Evolutionary conservation across 495 filamentous ascomycete genomes (phyloP).

Genomic region (Parmelia sp.): DNA sequence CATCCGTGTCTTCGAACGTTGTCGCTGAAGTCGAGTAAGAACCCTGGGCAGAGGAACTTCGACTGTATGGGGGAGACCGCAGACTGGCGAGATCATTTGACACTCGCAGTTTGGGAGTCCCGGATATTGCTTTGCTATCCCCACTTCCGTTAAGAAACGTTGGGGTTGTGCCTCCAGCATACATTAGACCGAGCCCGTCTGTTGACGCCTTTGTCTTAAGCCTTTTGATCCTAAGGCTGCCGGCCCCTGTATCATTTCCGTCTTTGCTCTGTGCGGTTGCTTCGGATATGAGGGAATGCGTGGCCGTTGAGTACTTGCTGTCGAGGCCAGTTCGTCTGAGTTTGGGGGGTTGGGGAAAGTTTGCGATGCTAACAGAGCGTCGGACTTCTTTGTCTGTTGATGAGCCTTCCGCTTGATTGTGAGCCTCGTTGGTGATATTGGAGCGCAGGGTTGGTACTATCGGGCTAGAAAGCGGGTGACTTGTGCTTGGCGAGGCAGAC

Average conservation of each 20-base stretch:
- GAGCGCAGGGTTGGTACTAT: conserved; percentile 38
- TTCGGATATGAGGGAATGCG: conserved; percentile 22
- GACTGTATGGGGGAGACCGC: conserved; percentile 75
- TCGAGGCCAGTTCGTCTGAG: conserved; percentile 35
- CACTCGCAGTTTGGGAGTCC: conserved; percentile 48
- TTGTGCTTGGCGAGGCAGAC: conserved; percentile 45
- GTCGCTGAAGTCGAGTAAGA: conserved; percentile 89
- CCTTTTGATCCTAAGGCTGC: conserved; percentile 35
- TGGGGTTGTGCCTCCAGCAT: conserved; percentile 51
- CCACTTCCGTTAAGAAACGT: conserved; percentile 74
- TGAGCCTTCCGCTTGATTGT: conserved; percentile 41
- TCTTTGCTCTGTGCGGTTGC: conserved; percentile 50
- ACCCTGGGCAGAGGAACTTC: conserved; percentile 81
- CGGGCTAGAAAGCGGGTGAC: conserved; percentile 41
- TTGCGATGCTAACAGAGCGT: conserved; percentile 82
- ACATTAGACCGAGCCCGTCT: conserved; percentile 35
- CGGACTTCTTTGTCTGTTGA: conserved; percentile 61
- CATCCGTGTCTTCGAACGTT: conserved; percentile 68
- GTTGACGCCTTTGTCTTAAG: conserved; percentile 27
- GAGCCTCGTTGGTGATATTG: conserved; percentile 32
- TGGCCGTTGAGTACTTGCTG: conserved; percentile 20
- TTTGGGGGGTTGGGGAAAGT: conserved; percentile 85
- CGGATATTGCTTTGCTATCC: conserved; percentile 64
- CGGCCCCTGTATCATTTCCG: conserved; percentile 48
- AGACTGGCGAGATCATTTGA: conserved; percentile 65